Evolutionary conservation across 352 stramenopile genomes (phyloP).

Genomic region (Pythium biforme): DNA sequence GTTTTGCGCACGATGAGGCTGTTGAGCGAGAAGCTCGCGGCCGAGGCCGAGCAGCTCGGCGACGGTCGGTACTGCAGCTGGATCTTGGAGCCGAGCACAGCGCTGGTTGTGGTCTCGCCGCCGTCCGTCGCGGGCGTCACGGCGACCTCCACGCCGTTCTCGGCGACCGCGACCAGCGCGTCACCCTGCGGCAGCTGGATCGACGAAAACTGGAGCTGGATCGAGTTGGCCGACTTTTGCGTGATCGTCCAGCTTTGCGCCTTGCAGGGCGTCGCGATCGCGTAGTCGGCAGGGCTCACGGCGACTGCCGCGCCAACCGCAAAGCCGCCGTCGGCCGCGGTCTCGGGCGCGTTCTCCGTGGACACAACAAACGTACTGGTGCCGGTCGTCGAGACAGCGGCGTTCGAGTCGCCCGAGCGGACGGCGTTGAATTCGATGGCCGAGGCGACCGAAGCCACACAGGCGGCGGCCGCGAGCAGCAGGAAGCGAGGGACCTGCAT

Average conservation of each 20-base stretch:
- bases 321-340: conserved; percentile 34
- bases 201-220: conserved; percentile 43
- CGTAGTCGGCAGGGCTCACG: conserved; percentile 35
- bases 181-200: conserved; percentile 34
- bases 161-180: conserved; percentile 36
- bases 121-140: conserved; percentile 28
- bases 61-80: conserved; percentile 46
- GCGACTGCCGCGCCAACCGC: conserved; percentile 32
- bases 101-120: conserved; percentile 29
- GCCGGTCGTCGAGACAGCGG: not conserved
- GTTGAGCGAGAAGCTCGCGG: conserved; percentile 34
- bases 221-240: conserved; percentile 38
- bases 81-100: conserved; percentile 35
- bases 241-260: conserved; percentile 49
- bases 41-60: conserved; percentile 20
- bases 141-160: conserved; percentile 33
- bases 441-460: not conserved
- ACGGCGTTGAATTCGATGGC: conserved; percentile 20
- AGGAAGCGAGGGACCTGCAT: conserved; percentile 27
- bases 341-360: conserved; percentile 21
- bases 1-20: conserved; percentile 26
- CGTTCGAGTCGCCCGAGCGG: conserved; percentile 10
- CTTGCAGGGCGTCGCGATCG: conserved; percentile 36
- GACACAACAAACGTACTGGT: conserved; percentile 13
- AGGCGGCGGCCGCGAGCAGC: not conserved